Base-by-base conservation (phyloP, 1,139 yeast genomes). In the Blastobotrys apis region DNA sequence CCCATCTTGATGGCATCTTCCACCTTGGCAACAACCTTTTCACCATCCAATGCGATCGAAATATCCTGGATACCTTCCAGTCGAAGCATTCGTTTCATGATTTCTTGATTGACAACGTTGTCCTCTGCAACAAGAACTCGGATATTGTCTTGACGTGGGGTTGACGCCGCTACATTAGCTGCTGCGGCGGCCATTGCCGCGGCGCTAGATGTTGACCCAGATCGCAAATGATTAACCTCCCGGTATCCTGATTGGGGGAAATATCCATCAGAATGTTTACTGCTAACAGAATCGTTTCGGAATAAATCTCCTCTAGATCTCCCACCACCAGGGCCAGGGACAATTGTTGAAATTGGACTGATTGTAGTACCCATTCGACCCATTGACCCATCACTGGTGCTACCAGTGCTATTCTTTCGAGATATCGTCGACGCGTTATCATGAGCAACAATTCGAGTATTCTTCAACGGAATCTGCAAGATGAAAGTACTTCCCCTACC, bases 91-190 rank as follows among this genome's bases (percentile, higher is more conserved):
- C 96, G 69, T 56, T 76, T 80, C 55, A 88, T 84, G 26, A 92
- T 95, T 62, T 87, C 94, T 62, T 88, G 97, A 60, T 92, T 90
- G 10, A 92, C 94, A 53, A 75, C 69, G 56, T 92, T 92, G 60
- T 92, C 98, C 59, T 92, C 98, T 0, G 97, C 97, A n/a, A 92
- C 90, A 47, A 92, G 71, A 19, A 92, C 80, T 41, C 73, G 63
- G 33, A 71, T 66, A 22, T 37, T 20, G 12, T 43, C 47, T 19
- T 5, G 4, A 5, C 22, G 16, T 9, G 38, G 3, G 12, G 23
- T 17, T 3, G 37, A 33, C 22, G 22, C 31, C 8, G 5, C n/a
- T n/a, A n/a, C n/a, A n/a, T n/a, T n/a, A n/a, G n/a, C n/a, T n/a
- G n/a, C n/a, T n/a, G n/a, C n/a, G n/a, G n/a, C n/a, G n/a, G n/a